phyloP scores from a whole-genome alignment of 1,284 basidiomycete species.

The Papiliotrema nemorosa region DNA sequence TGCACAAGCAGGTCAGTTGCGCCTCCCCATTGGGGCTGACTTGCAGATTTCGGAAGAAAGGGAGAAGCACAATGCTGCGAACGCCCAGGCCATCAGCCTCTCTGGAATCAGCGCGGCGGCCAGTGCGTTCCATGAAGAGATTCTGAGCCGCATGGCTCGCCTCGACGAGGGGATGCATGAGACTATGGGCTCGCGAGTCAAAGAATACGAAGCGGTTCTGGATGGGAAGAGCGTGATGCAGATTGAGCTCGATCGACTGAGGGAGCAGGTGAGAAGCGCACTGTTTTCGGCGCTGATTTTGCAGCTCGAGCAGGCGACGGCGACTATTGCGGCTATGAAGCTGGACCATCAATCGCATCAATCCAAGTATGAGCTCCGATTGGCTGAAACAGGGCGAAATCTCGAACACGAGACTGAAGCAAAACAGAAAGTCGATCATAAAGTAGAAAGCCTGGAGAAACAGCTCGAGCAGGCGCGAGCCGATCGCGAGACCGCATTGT shows the following conservation, averaged over 20 bases:
- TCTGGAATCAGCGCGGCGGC: background rate
- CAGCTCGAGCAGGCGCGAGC: slow-evolving; percentile 4
- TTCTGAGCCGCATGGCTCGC: slow-evolving; percentile 9
- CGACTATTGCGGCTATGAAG: background rate
- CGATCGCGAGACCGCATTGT: slow-evolving; percentile 3
- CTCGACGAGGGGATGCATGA: slow-evolving; percentile 19
- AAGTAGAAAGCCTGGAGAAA: slow-evolving; percentile 2
- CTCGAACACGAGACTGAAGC: slow-evolving; percentile 1
- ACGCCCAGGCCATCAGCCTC: background rate
- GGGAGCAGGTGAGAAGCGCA: slow-evolving; percentile 8
- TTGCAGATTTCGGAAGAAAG: no score
- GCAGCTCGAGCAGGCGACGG: background rate
- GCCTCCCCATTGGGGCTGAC: no score
- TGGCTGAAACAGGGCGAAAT: background rate
- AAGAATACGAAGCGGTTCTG: slow-evolving; percentile 15
- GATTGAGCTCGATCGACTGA: slow-evolving; percentile 13
- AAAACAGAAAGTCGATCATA: slow-evolving; percentile 2
- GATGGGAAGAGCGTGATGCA: slow-evolving; percentile 13
- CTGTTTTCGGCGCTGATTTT: background rate
- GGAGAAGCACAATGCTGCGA: no score
- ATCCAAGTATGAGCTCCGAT: background rate
- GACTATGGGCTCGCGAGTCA: slow-evolving; percentile 11
- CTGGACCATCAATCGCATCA: background rate
- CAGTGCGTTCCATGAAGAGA: slow-evolving; percentile 13
- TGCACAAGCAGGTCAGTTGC: background rate